Evolutionary conservation across 164 flowering plant genomes (phyloP).

Genomic region (grape (Vitis vinifera)): ASM3070453v1 NC_081805.1:7194501-7195000

Average conservation of each 20-base stretch:
- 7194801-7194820: slow-evolving; percentile 64
- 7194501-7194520: too few species aligned
- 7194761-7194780: slow-evolving; percentile 41
- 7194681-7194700: slow-evolving; percentile 31
- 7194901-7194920: slow-evolving; percentile 43
- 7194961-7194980: too few species aligned
- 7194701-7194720: slow-evolving; percentile 39
- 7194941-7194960: neutral
- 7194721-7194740: slow-evolving; percentile 85
- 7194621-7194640: too few species aligned
- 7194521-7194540: too few species aligned
- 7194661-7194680: neutral
- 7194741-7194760: slow-evolving; percentile 54
- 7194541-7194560: too few species aligned
- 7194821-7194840: slow-evolving; percentile 69
- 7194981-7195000: too few species aligned
- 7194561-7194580: too few species aligned
- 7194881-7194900: slow-evolving; percentile 50
- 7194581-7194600: too few species aligned
- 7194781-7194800: slow-evolving; percentile 46
- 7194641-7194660: neutral
- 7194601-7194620: too few species aligned
- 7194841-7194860: slow-evolving; percentile 79
- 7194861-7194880: slow-evolving; percentile 68
- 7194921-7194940: slow-evolving; percentile 26